phyloP scores from a whole-genome alignment of 1,284 basidiomycete species.

The Malassezia nana region DNA sequence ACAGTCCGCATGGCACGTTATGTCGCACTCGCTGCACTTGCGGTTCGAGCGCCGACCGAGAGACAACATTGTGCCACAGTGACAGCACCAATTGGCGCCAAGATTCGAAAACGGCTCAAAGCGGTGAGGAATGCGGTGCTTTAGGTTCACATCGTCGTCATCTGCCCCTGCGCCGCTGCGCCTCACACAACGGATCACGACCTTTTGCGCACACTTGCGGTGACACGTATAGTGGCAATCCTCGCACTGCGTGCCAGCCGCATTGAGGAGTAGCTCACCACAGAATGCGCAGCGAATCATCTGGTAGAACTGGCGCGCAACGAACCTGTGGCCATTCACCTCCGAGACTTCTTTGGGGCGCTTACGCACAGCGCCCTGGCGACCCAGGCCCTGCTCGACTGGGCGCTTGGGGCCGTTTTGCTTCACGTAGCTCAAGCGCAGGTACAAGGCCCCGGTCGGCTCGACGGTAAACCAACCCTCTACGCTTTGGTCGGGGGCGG shows the following conservation, averaged over 20 bases:
- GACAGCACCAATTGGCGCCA: constrained; percentile 98
- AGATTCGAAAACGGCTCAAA: constrained; percentile 96
- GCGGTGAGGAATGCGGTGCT: constrained; percentile 96
- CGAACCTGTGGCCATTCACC: constrained; percentile 98
- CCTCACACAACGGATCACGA: constrained; percentile 97
- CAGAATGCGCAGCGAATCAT: constrained; percentile 92
- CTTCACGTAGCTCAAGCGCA: constrained; percentile 43
- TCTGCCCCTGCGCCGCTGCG: constrained; percentile 83
- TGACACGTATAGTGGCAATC: constrained; percentile 98
- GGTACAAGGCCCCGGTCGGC: constrained; percentile 77
- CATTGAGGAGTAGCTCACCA: constrained; percentile 92
- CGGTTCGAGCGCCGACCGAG: constrained; percentile 92
- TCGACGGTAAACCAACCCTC: constrained; percentile 97
- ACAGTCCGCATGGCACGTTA: constrained; percentile 95
- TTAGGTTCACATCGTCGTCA: constrained; percentile 95
- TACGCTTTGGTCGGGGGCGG: constrained; percentile 55
- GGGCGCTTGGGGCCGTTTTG: constrained; percentile 73
- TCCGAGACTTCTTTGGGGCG: constrained; percentile 96
- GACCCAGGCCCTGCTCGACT: constrained; percentile 74
- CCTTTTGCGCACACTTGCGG: constrained; percentile 94
- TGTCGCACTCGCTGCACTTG: constrained; percentile 87
- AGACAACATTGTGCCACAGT: constrained; percentile 88
- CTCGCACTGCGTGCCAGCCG: constrained; percentile 94
- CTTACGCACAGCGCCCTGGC: constrained; percentile 94
- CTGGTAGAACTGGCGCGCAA: constrained; percentile 95